Base-by-base conservation (phyloP, 2,329 filamentous ascomycete species). In the Xylaria sp. region DNA sequence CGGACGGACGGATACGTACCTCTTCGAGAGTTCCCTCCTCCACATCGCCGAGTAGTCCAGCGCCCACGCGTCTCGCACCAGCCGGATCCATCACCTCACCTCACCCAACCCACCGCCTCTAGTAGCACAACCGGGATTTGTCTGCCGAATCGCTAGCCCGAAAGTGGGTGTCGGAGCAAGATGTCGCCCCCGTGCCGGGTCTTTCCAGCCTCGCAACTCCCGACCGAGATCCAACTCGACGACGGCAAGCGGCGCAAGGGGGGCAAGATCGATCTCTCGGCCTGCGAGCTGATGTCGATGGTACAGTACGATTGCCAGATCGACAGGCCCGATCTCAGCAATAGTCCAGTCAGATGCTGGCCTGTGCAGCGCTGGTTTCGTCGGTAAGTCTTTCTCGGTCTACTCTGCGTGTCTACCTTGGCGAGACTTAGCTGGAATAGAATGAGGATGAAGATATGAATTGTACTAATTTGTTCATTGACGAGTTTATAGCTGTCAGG, bases 251-350 rank as follows among this genome's bases (percentile, higher is more conserved):
- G 84, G 55, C 84, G 84, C 69, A 89, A 89, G 77, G 80, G 79
- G 78, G 36, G 75, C 67, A 68, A 77, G 56, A 80, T 89, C 69
- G 83, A 90, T 63, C 80, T 90, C 55, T 79, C 81, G 20, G 80
- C 81, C 50, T 90, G 89, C 78, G 83, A 87, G 75, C 81, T 90
- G 65, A 76, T 88, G 65, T 81, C 83, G 73, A 83, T 90, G 82
- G 73, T 87, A 76, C 88, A 90, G 80, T 90, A 89, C 78, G 82
- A 85, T 48, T 91, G 89, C 76, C 78, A 83, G 69, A 84, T 90
- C 50, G 80, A 85, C 71, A 75, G 82, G 43, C 85, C 86, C 15
- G 78, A 82, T 55, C 75, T 77, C 41, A 76, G 73, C 59, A 77
- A 85, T 66, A 85, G 85, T 63, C 77, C 81, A 0, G 84, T 89